Conservation (phyloP, 495 filamentous ascomycete species). For the Hamigera avellanea region DNA sequence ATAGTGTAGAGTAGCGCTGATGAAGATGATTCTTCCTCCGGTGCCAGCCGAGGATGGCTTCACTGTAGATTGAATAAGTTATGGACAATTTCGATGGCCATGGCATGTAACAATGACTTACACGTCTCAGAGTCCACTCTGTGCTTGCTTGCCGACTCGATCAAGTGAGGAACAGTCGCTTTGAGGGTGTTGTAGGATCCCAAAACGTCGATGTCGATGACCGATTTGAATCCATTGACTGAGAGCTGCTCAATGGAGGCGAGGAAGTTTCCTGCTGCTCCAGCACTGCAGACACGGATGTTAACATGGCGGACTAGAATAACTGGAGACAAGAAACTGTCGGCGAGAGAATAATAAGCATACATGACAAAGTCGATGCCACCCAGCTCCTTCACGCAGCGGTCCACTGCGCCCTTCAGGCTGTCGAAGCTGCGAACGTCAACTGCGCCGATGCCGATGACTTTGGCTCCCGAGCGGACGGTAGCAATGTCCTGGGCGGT, state of each 20-base stretch:
- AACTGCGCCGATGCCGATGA: conserved; percentile 71
- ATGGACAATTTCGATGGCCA: neutral
- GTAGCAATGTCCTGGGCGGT: conserved; percentile 73
- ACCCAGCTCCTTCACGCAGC: conserved; percentile 71
- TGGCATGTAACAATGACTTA: too few relatives aligned
- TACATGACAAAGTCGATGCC: conserved; percentile 91
- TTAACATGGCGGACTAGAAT: too few relatives aligned
- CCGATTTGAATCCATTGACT: conserved; percentile 84
- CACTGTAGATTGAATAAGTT: conserved; percentile 9
- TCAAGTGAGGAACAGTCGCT: conserved; percentile 69
- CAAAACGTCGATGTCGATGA: conserved; percentile 92
- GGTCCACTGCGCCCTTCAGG: conserved; percentile 61
- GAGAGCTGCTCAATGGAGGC: conserved; percentile 72
- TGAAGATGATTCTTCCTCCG: conserved; percentile 77
- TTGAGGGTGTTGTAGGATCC: conserved; percentile 94
- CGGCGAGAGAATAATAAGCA: too few relatives aligned
- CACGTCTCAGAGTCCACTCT: conserved; percentile 34
- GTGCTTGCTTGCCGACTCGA: conserved; percentile 57
- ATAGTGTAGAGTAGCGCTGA: conserved; percentile 86
- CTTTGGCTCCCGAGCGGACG: conserved; percentile 62
- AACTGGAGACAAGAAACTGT: too few relatives aligned
- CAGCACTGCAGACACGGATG: conserved; percentile 47
- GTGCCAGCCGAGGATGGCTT: conserved; percentile 38
- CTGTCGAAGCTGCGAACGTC: conserved; percentile 69
- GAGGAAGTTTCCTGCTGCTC: conserved; percentile 94